phyloP scores from a whole-genome alignment of 164 flowering plant species.

The Chimonanthus salicifolius region DNA sequence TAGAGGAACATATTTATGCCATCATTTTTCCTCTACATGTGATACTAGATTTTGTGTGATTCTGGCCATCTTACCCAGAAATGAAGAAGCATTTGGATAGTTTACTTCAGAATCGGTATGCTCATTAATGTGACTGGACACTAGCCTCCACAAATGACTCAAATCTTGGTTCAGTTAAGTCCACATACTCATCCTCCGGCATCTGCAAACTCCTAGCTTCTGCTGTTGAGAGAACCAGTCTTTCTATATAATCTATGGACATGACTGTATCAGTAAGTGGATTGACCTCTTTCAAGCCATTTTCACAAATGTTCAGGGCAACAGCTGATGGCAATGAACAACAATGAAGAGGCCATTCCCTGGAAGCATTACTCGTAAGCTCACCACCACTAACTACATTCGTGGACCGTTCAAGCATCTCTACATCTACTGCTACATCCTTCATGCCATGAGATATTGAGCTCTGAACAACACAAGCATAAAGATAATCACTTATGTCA shows the following conservation, averaged over 20 bases:
- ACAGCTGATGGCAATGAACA: constrained; percentile 30
- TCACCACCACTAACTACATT: constrained; percentile 25
- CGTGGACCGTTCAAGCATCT: constrained; percentile 9
- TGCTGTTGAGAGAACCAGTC: constrained; percentile 44
- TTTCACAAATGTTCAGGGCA: constrained; percentile 20
- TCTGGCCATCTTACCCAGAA: not conserved
- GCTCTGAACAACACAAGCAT: constrained; percentile 26
- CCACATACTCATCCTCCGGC: constrained; percentile 59
- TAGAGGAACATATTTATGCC: no score
- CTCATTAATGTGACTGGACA: constrained; percentile 25
- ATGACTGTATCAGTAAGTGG: constrained; percentile 2
- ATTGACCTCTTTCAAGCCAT: constrained; percentile 16
- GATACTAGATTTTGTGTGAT: not conserved
- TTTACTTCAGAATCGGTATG: not conserved
- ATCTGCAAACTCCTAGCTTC: constrained; percentile 39
- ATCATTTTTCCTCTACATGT: no score
- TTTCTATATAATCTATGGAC: constrained; percentile 44
- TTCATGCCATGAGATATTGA: constrained; percentile 18
- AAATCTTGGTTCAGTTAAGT: constrained; percentile 77
- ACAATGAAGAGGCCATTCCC: constrained; percentile 24
- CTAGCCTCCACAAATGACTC: constrained; percentile 66
- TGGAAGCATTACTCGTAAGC: constrained; percentile 19
- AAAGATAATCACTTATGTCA: not conserved
- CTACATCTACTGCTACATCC: constrained; percentile 11
- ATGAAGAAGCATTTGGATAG: not conserved